Evolutionary conservation across 257 asterid genomes (phyloP), one percentile per base, ranked within the genome.

Genomic region (Cynanchum wilfordii): DNA sequence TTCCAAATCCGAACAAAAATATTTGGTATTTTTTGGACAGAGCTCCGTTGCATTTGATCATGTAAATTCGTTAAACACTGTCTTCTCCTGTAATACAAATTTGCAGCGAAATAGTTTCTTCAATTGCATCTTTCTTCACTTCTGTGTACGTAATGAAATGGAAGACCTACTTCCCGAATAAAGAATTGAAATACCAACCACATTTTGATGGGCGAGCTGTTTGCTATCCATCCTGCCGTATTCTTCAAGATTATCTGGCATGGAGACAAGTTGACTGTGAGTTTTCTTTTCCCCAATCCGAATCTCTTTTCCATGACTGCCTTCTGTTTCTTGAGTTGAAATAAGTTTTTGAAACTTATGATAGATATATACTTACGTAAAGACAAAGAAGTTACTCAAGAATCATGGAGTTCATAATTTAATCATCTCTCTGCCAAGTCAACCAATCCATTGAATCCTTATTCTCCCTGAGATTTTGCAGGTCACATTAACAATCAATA

Each of bases 231-330:
- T 87, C 97, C 55, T 38, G 81, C 69, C 81, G 82, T 77, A 87
- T 87, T 78, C 87, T 91, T 73, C 84, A 74, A 54, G 97, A 91
- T 83, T 93, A 91, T 77, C 85, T 93, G 64, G 83, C 94, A 73
- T 91, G 98, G 98, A 88, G 98, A 85, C 98, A 91, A 81, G 98
- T 91, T 78, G 98, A 93, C 69, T 91, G 96, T 92, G 77, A 83
- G 98, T 83, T 51, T 12, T 74, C 33, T 25, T 42, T 7, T 42
- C 47, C 45, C 45, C 45, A 40, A 40, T 40, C 45, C 45, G 1
- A 42, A 42, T 42, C 69, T 54, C 60, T 12, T 15, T 49, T 45
- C 16, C 45, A 1, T n/a, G 22, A 29, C 47, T 33, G 20, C 33
- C 30, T 62, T 69, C 55, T 52, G 38, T 44, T 22, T 59, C 16